Conservation (phyloP, 1,139 yeast genomes). For the Taiozyma sp. region DNA sequence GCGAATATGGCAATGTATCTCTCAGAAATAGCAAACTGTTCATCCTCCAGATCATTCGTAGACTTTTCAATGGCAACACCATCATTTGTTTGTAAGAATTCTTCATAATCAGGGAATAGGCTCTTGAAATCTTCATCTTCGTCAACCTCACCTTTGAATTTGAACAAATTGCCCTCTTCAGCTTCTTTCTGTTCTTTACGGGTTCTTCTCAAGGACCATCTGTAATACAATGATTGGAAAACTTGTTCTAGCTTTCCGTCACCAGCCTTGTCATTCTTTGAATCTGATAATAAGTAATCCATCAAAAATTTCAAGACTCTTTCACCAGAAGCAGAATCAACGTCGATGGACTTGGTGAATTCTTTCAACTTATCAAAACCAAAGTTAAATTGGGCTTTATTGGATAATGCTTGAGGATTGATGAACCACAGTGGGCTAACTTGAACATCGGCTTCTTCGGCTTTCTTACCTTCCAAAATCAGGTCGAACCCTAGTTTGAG, state of each 20-base stretch:
- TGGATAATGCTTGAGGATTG: slow-evolving; percentile 32
- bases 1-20: slow-evolving; percentile 33
- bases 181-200: slow-evolving; percentile 60
- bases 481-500: slow-evolving; percentile 73
- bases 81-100: slow-evolving; percentile 42
- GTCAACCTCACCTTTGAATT: slow-evolving; percentile 57
- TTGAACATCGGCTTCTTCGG: slow-evolving; percentile 16
- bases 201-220: slow-evolving; percentile 75
- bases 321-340: slow-evolving; percentile 47
- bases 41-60: slow-evolving; percentile 28
- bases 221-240: slow-evolving; percentile 59
- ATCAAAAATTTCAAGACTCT: slow-evolving; percentile 38
- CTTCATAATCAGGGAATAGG: slow-evolving; percentile 88
- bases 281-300: slow-evolving; percentile 22
- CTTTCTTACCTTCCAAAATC: slow-evolving; percentile 27
- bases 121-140: slow-evolving; percentile 68
- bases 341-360: slow-evolving; percentile 38
- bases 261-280: slow-evolving; percentile 11
- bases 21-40: slow-evolving; percentile 32
- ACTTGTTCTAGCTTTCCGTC: slow-evolving; percentile 36
- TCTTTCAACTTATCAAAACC: slow-evolving; percentile 34
- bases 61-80: slow-evolving; percentile 17
- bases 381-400: slow-evolving; percentile 17
- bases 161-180: slow-evolving; percentile 58
- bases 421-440: slow-evolving; percentile 44